Conservation (phyloP, 2,329 filamentous ascomycete genomes). For the Colletotrichum chlorophyti region DNA sequence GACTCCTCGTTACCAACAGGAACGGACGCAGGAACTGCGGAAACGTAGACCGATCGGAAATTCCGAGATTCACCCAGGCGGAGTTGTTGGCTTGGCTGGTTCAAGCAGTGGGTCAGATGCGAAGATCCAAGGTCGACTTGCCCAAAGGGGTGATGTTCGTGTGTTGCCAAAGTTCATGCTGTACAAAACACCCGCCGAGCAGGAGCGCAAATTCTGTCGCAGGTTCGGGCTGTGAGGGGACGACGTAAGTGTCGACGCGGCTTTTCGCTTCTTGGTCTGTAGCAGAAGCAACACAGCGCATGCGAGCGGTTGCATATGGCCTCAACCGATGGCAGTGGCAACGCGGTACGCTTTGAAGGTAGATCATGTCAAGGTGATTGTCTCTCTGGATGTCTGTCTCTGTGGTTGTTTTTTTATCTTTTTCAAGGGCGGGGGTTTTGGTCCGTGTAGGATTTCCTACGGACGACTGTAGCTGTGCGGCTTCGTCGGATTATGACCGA, state of each 20-base stretch:
- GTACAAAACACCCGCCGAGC: too few species aligned
- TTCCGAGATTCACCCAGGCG: conserved; percentile 2
- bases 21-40: not conserved
- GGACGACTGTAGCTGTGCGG: not conserved
- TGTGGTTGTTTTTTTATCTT: not conserved
- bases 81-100: not conserved
- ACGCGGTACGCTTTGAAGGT: not conserved
- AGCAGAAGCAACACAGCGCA: not conserved
- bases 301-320: too few species aligned
- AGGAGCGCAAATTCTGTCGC: not conserved
- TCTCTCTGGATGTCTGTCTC: not conserved
- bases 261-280: too few species aligned
- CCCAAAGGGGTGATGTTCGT: not conserved
- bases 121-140: not conserved
- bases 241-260: not conserved
- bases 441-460: not conserved
- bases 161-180: too few species aligned
- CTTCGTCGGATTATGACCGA: conserved; percentile 15
- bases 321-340: not conserved
- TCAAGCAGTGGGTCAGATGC: conserved; percentile 1
- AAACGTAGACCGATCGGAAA: conserved; percentile 8
- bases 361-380: not conserved
- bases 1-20: not conserved
- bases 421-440: not conserved
- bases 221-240: not conserved